Conservation (phyloP, 257 asterid species). For the Henckelia pumila region DNA sequence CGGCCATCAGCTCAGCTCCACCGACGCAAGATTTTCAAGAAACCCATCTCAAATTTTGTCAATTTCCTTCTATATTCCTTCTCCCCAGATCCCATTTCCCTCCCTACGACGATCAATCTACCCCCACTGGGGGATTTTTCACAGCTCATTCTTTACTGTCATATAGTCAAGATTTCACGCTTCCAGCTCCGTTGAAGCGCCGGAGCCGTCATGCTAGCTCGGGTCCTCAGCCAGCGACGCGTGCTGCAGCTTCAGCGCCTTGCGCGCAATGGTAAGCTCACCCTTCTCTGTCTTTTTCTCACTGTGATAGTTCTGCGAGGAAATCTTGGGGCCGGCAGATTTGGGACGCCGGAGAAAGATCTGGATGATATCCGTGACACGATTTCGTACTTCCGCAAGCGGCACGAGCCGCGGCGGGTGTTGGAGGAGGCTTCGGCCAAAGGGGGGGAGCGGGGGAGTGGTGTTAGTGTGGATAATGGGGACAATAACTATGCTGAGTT, state of each 20-base stretch:
- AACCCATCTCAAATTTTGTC: neutral
- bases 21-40: conserved; percentile 5
- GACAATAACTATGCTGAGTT: conserved; percentile 40
- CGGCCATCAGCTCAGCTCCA: neutral
- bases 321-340: conserved; percentile 48
- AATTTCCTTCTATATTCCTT: neutral
- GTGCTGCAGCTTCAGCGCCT: conserved; percentile 42
- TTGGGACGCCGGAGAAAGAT: conserved; percentile 50
- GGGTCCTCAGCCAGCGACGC: conserved; percentile 37
- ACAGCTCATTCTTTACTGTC: neutral
- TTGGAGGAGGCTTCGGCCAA: conserved; percentile 39
- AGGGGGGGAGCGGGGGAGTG: neutral
- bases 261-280: conserved; percentile 44
- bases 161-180: neutral
- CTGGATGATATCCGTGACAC: conserved; percentile 44
- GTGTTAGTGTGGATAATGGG: conserved; percentile 17
- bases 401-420: conserved; percentile 50
- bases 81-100: conserved; percentile 8
- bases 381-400: conserved; percentile 36
- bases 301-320: conserved; percentile 49
- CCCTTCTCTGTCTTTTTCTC: conserved; percentile 45
- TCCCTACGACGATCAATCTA: too few relatives aligned
- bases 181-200: neutral
- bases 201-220: conserved; percentile 34
- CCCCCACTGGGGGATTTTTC: too few relatives aligned